Conservation (phyloP, 2,329 filamentous ascomycete genomes). For the Xylariaceae sp. region DNA sequence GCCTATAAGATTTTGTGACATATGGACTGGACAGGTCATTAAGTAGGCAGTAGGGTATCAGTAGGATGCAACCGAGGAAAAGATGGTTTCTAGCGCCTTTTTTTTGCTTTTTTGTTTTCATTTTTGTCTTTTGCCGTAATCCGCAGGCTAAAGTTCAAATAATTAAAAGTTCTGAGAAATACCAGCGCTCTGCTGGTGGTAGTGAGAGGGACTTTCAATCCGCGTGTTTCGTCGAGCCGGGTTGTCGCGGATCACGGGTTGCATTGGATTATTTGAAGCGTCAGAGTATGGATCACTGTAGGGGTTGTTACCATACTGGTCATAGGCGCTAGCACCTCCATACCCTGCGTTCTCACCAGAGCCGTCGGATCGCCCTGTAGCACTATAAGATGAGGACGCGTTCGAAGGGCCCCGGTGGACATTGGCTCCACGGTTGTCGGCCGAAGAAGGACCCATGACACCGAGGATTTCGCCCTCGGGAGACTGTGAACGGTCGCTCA, state of each 20-base stretch:
- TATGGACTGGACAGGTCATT: constrained; percentile 3
- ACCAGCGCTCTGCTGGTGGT: constrained; percentile 86
- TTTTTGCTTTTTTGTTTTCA: not conserved
- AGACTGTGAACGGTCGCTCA: constrained; percentile 48
- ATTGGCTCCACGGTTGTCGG: constrained; percentile 60
- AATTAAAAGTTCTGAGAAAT: constrained; percentile 92
- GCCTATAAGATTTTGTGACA: not conserved
- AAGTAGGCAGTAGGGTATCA: constrained; percentile 17
- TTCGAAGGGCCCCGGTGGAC: constrained; percentile 90
- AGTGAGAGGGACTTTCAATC: constrained; percentile 86
- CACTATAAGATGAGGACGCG: constrained; percentile 92
- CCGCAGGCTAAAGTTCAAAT: not conserved
- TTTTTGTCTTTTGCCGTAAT: not conserved
- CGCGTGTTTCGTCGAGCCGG: constrained; percentile 87
- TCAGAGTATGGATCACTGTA: constrained; percentile 57
- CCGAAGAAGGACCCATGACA: constrained; percentile 69
- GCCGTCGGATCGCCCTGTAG: constrained; percentile 67
- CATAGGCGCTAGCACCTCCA: constrained; percentile 50
- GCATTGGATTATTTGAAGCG: constrained; percentile 42
- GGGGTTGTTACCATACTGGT: constrained; percentile 57
- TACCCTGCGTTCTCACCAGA: constrained; percentile 53
- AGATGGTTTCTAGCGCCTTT: constrained; percentile 1
- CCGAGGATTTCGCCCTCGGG: constrained; percentile 80
- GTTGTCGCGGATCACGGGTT: constrained; percentile 89
- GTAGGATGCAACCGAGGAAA: constrained; percentile 4